Percentiles rank a stretch among this genome's conserved stretches.
These are phyloP conservation scores for Vitis vinifera DNA, from an alignment of 164 flowering plant species.

Conservation along the genomic window ASM3070453v1 NC_081811.1:27131501-27132000, in stretches of 20 bases:
- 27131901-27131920: slow-evolving; percentile 24
- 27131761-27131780: slow-evolving; percentile 20
- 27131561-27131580: slow-evolving; percentile 8
- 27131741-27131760: slow-evolving; percentile 12
- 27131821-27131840: slow-evolving; percentile 18
- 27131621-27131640: slow-evolving; percentile 8
- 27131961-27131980: slow-evolving; percentile 22
- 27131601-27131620: slow-evolving; percentile 8
- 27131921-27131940: slow-evolving; percentile 25
- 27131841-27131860: slow-evolving; percentile 24
- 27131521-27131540: slow-evolving; percentile 31
- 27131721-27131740: slow-evolving; percentile 19
- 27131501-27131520: slow-evolving; percentile 36
- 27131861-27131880: slow-evolving; percentile 19
- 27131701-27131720: slow-evolving; percentile 24
- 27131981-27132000: slow-evolving; percentile 33
- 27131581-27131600: slow-evolving; percentile 1
- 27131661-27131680: slow-evolving; percentile 20
- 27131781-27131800: slow-evolving; percentile 21
- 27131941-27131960: slow-evolving; percentile 23
- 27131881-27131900: slow-evolving; percentile 35
- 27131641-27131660: slow-evolving; percentile 5
- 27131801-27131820: slow-evolving; percentile 28
- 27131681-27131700: slow-evolving; percentile 11
- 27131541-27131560: slow-evolving; percentile 22